Conservation (phyloP, 164 flowering plant genomes). For the Warburgia ugandensis region DNA sequence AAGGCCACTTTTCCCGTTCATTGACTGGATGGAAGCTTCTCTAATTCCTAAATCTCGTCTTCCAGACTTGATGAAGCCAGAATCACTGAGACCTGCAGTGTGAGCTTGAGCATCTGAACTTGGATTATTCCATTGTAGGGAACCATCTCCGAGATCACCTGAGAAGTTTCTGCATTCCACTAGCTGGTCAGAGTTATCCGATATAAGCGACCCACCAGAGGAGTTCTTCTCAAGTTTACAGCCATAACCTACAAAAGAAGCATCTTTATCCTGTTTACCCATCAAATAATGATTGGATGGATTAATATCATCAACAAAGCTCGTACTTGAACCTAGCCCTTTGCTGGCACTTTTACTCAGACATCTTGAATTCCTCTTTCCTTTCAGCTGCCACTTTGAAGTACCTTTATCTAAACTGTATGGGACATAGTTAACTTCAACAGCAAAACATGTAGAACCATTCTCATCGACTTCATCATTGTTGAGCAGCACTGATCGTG, state of each 20-base stretch:
- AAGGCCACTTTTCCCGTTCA: background rate
- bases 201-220: conserved; percentile 11
- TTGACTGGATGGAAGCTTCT: conserved; percentile 3
- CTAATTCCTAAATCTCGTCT: background rate
- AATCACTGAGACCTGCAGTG: conserved; percentile 9
- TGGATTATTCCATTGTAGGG: conserved; percentile 20
- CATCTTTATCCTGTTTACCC: conserved; percentile 26
- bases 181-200: conserved; percentile 12
- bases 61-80: conserved; percentile 8
- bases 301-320: conserved; percentile 22
- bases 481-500: conserved; percentile 24
- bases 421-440: no score
- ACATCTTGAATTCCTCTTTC: conserved; percentile 62
- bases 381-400: conserved; percentile 69
- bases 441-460: conserved; percentile 34
- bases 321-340: conserved; percentile 19
- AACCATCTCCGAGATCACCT: conserved; percentile 22
- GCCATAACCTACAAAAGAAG: conserved; percentile 14
- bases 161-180: conserved; percentile 9
- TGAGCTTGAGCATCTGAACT: conserved; percentile 16
- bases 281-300: conserved; percentile 22
- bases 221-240: conserved; percentile 17
- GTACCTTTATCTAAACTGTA: conserved; percentile 44
- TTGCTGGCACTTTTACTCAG: conserved; percentile 20
- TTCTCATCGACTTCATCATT: conserved; percentile 37